These are phyloP conservation scores for Penicillium sp. DNA, from an alignment of 2,329 filamentous ascomycete genomes.

Conservation along the genomic window DNA sequence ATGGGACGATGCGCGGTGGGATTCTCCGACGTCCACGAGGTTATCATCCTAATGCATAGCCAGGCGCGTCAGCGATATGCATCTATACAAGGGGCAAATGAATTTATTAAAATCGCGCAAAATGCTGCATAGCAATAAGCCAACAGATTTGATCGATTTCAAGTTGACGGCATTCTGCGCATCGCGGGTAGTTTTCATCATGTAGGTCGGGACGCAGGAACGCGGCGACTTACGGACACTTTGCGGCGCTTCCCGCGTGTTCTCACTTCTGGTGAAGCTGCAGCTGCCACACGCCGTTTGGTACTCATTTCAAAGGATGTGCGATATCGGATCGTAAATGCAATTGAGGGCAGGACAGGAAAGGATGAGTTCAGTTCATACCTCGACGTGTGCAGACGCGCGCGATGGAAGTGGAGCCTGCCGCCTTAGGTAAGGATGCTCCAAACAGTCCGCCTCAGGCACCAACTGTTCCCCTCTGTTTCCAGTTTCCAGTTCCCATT, in stretches of 20 bases:
- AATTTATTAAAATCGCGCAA: not conserved
- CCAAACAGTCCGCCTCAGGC: no score
- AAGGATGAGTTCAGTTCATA: slow-evolving; percentile 9
- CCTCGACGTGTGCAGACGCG: slow-evolving; percentile 19
- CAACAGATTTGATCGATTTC: not conserved
- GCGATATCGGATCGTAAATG: not conserved
- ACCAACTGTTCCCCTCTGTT: slow-evolving; percentile 6
- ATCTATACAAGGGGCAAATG: not conserved
- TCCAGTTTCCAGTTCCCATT: slow-evolving; percentile 1
- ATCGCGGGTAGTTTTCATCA: not conserved
- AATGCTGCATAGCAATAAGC: not conserved
- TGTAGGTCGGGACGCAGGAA: slow-evolving; percentile 1
- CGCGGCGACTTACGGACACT: slow-evolving; percentile 50
- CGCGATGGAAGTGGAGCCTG: slow-evolving; percentile 9
- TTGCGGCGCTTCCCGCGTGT: slow-evolving; percentile 56
- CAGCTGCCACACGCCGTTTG: slow-evolving; percentile 54
- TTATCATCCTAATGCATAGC: slow-evolving; percentile 17
- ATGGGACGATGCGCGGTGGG: slow-evolving; percentile 22
- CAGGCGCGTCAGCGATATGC: slow-evolving; percentile 1
- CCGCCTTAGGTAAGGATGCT: slow-evolving; percentile 18
- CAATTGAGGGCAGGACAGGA: not conserved
- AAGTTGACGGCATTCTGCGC: not conserved
- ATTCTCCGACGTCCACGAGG: slow-evolving; percentile 18
- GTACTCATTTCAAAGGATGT: slow-evolving; percentile 28
- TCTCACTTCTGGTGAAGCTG: slow-evolving; percentile 47